phyloP scores from a whole-genome alignment of 2,329 filamentous ascomycete species.

The Hypoxylon sp. region DNA sequence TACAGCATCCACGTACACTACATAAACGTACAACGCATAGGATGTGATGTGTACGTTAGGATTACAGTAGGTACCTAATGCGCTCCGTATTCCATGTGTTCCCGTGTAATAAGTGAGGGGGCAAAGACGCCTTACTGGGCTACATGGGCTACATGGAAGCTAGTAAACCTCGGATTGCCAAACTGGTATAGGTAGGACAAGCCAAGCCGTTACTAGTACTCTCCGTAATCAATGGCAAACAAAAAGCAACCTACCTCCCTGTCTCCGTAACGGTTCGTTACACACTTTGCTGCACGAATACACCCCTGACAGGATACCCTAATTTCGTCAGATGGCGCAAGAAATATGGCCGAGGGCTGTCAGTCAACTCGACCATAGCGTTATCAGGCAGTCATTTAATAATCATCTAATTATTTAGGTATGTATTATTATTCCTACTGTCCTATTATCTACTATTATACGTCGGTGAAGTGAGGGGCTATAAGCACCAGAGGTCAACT shows the following conservation, averaged over 20 bases:
- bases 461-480: too few species aligned
- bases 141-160: too few species aligned
- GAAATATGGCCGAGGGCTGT: slow-evolving; percentile 17
- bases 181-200: slow-evolving; percentile 10
- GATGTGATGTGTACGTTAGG: slow-evolving; percentile 13
- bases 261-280: slow-evolving; percentile 16
- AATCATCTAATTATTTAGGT: too few species aligned
- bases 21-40: slow-evolving; percentile 22
- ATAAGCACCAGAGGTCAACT: slow-evolving; percentile 29
- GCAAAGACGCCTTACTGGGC: background rate
- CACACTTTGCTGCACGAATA: slow-evolving; percentile 11
- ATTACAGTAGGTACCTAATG: too few species aligned
- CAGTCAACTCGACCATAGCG: too few species aligned
- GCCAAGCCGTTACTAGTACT: too few species aligned
- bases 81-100: slow-evolving; percentile 4
- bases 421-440: too few species aligned
- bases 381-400: too few species aligned
- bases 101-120: slow-evolving; percentile 11
- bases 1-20: slow-evolving; percentile 12
- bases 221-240: background rate
- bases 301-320: slow-evolving; percentile 9
- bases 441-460: too few species aligned
- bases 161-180: slow-evolving; percentile 20
- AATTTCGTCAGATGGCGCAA: slow-evolving; percentile 16
- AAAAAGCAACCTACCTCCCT: background rate